Conservation (phyloP, 306 rosid species). For the Styphnolobium japonicum region DNA sequence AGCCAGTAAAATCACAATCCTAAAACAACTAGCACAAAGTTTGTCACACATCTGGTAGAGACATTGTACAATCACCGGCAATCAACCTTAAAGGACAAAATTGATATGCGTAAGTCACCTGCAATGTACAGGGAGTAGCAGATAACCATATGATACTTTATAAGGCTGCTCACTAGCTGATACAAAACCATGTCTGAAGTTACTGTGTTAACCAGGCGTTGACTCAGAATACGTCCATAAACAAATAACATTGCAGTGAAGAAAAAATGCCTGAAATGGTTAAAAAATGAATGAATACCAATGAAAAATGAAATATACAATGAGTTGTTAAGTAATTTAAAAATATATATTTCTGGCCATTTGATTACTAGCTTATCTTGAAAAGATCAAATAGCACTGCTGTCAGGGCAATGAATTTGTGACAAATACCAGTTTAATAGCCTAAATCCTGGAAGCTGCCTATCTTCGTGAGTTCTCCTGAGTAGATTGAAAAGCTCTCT, state of each 20-base stretch:
- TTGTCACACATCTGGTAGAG: slow-evolving; percentile 16
- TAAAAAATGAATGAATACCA: slow-evolving; percentile 13
- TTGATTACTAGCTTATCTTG: neutral
- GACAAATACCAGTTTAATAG: slow-evolving; percentile 74
- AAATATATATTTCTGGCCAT: neutral
- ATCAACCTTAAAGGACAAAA: slow-evolving; percentile 16
- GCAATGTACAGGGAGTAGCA: slow-evolving; percentile 84
- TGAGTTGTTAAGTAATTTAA: neutral
- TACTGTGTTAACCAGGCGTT: slow-evolving; percentile 81
- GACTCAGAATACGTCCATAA: slow-evolving; percentile 95
- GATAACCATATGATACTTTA: slow-evolving; percentile 92
- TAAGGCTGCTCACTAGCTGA: slow-evolving; percentile 73
- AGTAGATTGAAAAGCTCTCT: slow-evolving; percentile 88
- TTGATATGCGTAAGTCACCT: slow-evolving; percentile 51
- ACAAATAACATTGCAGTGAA: slow-evolving; percentile 98
- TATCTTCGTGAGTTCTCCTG: slow-evolving; percentile 87
- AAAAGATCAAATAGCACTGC: slow-evolving; percentile 21
- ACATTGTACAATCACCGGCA: slow-evolving; percentile 24
- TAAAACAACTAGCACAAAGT: neutral
- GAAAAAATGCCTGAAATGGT: slow-evolving; percentile 84
- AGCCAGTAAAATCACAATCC: slow-evolving; percentile 1
- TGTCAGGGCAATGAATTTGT: slow-evolving; percentile 10
- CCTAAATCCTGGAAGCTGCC: slow-evolving; percentile 94
- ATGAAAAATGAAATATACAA: neutral
- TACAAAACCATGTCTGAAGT: slow-evolving; percentile 74